Conservation (phyloP, 2,329 filamentous ascomycete species). For the Ophiostoma triangulosporum region DNA sequence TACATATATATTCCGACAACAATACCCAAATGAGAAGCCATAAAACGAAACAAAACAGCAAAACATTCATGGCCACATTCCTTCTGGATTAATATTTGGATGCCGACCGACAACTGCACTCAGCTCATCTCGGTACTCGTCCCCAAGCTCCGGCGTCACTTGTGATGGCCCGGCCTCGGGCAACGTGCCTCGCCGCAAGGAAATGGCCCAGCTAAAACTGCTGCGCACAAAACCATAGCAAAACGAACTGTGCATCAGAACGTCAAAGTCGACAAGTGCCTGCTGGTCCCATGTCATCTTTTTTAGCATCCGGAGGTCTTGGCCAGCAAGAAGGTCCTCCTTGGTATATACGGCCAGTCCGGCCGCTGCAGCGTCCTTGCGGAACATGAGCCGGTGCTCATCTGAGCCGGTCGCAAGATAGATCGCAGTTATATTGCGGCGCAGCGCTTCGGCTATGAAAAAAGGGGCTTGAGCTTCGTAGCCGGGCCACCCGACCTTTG, state of each 20-base stretch:
- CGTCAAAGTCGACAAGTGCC: slow-evolving; percentile 10
- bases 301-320: slow-evolving; percentile 18
- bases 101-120: neutral
- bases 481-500: slow-evolving; percentile 20
- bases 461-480: slow-evolving; percentile 24
- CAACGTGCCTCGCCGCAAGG: slow-evolving; percentile 6
- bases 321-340: slow-evolving; percentile 21
- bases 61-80: slow-evolving; percentile 1
- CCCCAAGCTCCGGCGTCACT: neutral
- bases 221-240: slow-evolving; percentile 9
- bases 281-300: slow-evolving; percentile 20
- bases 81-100: neutral
- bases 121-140: neutral
- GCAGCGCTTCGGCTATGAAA: slow-evolving; percentile 23
- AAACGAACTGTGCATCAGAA: slow-evolving; percentile 9
- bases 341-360: slow-evolving; percentile 22
- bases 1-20: neutral
- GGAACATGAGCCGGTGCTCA: slow-evolving; percentile 19
- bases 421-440: slow-evolving; percentile 18
- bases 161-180: slow-evolving; percentile 7
- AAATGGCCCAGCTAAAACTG: slow-evolving; percentile 9
- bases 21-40: neutral
- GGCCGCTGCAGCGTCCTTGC: slow-evolving; percentile 16
- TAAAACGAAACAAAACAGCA: neutral
- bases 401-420: slow-evolving; percentile 26